phyloP scores from a whole-genome alignment of 2,329 filamentous ascomycete species.

The Colletotrichum sp. region DNA sequence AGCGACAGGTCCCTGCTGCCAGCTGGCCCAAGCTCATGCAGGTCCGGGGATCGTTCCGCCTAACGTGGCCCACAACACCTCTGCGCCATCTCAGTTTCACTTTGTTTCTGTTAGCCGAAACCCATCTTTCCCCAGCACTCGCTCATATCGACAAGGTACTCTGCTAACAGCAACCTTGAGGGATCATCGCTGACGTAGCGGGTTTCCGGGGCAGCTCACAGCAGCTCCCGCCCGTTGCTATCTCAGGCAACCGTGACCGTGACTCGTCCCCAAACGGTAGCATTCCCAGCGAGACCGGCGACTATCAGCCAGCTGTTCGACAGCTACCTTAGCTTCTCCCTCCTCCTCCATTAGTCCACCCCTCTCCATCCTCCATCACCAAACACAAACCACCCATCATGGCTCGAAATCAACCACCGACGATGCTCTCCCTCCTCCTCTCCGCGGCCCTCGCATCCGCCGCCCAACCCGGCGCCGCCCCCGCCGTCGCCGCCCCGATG shows the following conservation, averaged over 20 bases:
- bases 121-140: rapidly evolving
- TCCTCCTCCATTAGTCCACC: neutral
- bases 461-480: constrained; percentile 81
- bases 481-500: constrained; percentile 80
- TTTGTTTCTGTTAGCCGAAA: neutral
- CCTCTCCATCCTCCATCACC: neutral
- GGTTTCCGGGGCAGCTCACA: constrained; percentile 2
- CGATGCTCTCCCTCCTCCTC: neutral
- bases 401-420: neutral
- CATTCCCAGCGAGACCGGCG: neutral
- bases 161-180: constrained; percentile 5
- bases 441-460: constrained; percentile 33
- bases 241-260: constrained; percentile 12
- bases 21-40: neutral
- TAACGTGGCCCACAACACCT: neutral
- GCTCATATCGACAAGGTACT: neutral
- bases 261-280: constrained; percentile 9
- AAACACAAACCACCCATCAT: neutral
- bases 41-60: constrained; percentile 14
- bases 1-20: neutral
- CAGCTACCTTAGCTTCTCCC: neutral
- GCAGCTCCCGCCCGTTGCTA: neutral
- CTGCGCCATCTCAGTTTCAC: constrained; percentile 3
- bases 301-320: neutral
- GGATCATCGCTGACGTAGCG: constrained; percentile 14